Conservation (phyloP, 129 eudicot genomes). For the Deinandra increscens region DNA sequence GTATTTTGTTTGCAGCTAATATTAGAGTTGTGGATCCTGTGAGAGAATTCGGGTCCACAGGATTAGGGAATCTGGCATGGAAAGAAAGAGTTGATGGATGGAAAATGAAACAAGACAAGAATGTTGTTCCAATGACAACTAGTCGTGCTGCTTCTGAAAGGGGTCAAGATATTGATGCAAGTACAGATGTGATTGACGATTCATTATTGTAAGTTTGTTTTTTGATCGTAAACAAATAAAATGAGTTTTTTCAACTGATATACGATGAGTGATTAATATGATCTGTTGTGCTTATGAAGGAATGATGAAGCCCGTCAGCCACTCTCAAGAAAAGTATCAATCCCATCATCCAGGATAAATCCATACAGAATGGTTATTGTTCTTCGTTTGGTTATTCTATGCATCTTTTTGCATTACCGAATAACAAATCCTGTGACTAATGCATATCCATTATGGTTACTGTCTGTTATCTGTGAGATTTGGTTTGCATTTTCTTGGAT, state of each 20-base stretch:
- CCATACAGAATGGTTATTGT: slow-evolving; percentile 99
- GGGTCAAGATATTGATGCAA: slow-evolving; percentile 94
- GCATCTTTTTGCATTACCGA: slow-evolving; percentile 88
- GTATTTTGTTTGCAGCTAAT: slow-evolving; percentile 60
- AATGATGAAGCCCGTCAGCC: slow-evolving; percentile 98
- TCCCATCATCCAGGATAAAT: slow-evolving; percentile 89
- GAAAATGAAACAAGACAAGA: slow-evolving; percentile 94
- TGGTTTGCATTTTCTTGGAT: slow-evolving; percentile 99
- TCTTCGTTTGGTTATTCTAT: slow-evolving; percentile 74
- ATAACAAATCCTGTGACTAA: slow-evolving; percentile 86
- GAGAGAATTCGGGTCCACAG: slow-evolving; percentile 91
- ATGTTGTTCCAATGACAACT: slow-evolving; percentile 62
- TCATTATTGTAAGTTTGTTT: slow-evolving; percentile 60
- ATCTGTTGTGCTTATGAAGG: slow-evolving; percentile 49
- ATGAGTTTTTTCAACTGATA: background rate
- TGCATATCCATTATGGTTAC: slow-evolving; percentile 82
- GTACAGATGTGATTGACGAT: slow-evolving; percentile 83
- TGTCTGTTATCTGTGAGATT: slow-evolving; percentile 96
- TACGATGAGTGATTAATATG: slow-evolving; percentile 17
- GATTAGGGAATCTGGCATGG: slow-evolving; percentile 97
- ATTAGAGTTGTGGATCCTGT: slow-evolving; percentile 81
- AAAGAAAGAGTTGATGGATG: slow-evolving; percentile 99
- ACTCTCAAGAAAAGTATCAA: slow-evolving; percentile 92
- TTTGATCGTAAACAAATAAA: background rate
- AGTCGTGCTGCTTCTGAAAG: slow-evolving; percentile 96